Evolutionary conservation across 1,284 basidiomycete species (phyloP).

Genomic region (Puccinia sorghi): DNA sequence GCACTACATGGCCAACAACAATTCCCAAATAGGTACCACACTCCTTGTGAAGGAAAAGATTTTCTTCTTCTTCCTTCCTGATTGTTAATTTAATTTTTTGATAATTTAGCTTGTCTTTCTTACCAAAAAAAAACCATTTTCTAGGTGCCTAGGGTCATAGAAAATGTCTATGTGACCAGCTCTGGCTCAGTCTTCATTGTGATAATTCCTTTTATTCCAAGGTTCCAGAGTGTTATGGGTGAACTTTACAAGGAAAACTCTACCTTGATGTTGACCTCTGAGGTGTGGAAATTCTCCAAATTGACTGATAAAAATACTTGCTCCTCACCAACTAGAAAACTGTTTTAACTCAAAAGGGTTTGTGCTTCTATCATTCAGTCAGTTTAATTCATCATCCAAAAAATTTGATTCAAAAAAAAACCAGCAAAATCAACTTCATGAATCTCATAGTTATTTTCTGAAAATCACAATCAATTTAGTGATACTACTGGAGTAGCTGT

Average conservation of each 20-base stretch:
- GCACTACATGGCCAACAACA: conserved; percentile 25
- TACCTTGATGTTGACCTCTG: conserved; percentile 19
- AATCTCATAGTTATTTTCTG: conserved; percentile 37
- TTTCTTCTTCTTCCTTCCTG: neutral
- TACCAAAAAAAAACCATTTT: neutral
- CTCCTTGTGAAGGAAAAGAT: conserved; percentile 17
- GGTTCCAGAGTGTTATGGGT: neutral
- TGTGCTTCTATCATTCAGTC: neutral
- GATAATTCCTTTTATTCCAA: conserved; percentile 16
- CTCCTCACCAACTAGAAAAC: neutral
- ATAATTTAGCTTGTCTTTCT: neutral
- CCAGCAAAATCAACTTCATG: neutral
- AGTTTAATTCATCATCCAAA: neutral
- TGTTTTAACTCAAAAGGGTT: conserved; percentile 28
- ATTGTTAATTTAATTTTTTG: neutral
- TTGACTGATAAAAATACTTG: conserved; percentile 4
- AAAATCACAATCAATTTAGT: conserved; percentile 37
- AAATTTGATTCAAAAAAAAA: no score
- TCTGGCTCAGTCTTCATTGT: conserved; percentile 39
- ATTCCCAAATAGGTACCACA: conserved; percentile 36
- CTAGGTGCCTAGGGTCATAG: conserved; percentile 40
- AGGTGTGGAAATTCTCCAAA: conserved; percentile 49
- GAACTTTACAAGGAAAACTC: neutral
- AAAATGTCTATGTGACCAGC: conserved; percentile 41
- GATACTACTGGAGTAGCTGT: conserved; percentile 31